These are phyloP conservation scores for Aspergillus carbonarius DNA, from an alignment of 2,329 filamentous ascomycete genomes.

Conservation along the genomic window DNA sequence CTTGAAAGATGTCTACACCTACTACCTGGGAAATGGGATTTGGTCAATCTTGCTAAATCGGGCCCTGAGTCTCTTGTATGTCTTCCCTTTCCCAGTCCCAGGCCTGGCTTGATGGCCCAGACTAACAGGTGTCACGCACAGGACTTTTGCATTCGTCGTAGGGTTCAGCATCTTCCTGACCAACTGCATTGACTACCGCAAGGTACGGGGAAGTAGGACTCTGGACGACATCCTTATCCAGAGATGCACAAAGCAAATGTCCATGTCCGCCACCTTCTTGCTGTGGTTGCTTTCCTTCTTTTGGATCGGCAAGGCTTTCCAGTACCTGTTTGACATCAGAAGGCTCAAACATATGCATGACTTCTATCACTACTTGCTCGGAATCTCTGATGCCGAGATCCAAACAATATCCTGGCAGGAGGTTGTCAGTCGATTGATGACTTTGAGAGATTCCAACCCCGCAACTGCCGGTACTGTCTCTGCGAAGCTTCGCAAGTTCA, in stretches of 20 bases:
- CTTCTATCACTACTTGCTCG: constrained; percentile 79
- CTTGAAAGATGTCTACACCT: constrained; percentile 80
- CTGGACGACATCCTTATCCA: constrained; percentile 64
- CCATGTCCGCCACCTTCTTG: constrained; percentile 70
- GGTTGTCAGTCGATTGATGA: constrained; percentile 81
- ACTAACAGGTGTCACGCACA: constrained; percentile 46
- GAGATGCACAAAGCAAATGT: constrained; percentile 75
- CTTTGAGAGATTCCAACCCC: constrained; percentile 80
- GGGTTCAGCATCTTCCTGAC: constrained; percentile 78
- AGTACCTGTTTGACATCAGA: constrained; percentile 70
- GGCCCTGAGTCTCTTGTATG: constrained; percentile 70
- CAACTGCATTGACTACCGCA: constrained; percentile 80
- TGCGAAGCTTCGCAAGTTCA: constrained; percentile 59
- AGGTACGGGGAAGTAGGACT: constrained; percentile 65
- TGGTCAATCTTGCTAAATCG: constrained; percentile 79
- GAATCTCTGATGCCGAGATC: constrained; percentile 82
- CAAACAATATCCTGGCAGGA: constrained; percentile 95
- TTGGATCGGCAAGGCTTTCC: constrained; percentile 76
- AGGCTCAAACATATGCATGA: constrained; percentile 75
- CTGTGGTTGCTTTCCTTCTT: constrained; percentile 85
- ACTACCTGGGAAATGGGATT: constrained; percentile 78
- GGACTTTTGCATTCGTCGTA: constrained; percentile 79
- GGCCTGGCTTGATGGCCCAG: not conserved
- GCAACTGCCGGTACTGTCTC: constrained; percentile 67
- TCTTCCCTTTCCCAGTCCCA: constrained; percentile 13